phyloP scores from a whole-genome alignment of 2,329 filamentous ascomycete species.

The Colletotrichum destructivum region DNA sequence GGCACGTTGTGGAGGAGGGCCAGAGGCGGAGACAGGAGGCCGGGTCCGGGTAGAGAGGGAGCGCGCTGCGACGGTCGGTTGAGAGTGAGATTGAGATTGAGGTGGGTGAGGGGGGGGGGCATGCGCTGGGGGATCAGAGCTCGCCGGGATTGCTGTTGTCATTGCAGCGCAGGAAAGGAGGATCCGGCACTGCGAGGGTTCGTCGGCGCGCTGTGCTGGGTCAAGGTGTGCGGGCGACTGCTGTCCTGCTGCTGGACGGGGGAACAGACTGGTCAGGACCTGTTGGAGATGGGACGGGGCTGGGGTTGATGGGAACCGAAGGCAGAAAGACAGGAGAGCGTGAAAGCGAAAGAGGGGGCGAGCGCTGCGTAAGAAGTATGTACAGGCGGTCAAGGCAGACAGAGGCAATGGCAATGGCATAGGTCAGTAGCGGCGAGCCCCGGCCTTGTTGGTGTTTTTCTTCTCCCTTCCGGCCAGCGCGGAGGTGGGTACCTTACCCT shows the following conservation, averaged over 20 bases:
- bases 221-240: not conserved
- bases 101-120: conserved; percentile 32
- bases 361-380: conserved; percentile 8
- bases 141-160: conserved; percentile 52
- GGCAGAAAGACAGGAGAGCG: conserved; percentile 8
- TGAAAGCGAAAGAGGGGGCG: conserved; percentile 2
- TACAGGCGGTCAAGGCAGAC: conserved; percentile 9
- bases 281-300: conserved; percentile 23
- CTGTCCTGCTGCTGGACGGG: conserved; percentile 1
- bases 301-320: conserved; percentile 15
- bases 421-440: too few relatives aligned
- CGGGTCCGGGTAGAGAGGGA: conserved; percentile 56
- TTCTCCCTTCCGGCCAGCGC: not conserved
- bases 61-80: conserved; percentile 50
- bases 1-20: conserved; percentile 37
- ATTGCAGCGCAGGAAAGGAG: conserved; percentile 46
- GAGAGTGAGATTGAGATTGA: conserved; percentile 44
- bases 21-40: conserved; percentile 46
- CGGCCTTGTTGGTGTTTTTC: not conserved
- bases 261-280: conserved; percentile 12
- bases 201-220: conserved; percentile 15
- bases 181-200: conserved; percentile 29
- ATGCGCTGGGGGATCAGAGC: conserved; percentile 49
- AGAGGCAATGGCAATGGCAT: not conserved
- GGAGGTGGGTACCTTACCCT: not conserved